Evolutionary conservation across 257 asterid species (phyloP).

Genomic region (Nicotiana undulata): DNA sequence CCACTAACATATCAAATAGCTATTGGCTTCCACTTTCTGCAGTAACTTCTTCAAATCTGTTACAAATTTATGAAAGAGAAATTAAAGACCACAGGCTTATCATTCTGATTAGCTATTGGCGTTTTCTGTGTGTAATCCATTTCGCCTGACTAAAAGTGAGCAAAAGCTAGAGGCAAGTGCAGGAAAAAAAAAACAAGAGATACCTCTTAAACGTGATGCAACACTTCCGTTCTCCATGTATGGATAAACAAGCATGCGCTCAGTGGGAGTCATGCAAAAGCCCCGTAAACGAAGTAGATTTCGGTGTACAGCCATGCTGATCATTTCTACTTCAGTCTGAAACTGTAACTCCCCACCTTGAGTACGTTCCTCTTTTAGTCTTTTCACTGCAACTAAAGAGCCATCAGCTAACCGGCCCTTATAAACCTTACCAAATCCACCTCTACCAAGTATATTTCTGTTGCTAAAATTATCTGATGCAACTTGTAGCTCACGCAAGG

Average conservation of each 20-base stretch:
- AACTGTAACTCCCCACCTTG: conserved; percentile 45
- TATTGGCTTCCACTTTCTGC: not conserved
- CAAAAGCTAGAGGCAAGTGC: conserved; percentile 2
- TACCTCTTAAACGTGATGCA: conserved; percentile 95
- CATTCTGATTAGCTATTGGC: not conserved
- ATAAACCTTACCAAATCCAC: conserved; percentile 38
- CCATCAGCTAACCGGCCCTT: conserved; percentile 35
- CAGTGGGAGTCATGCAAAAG: conserved; percentile 88
- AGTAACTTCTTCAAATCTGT: not conserved
- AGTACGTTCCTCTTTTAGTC: conserved; percentile 36
- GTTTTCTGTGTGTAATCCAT: not conserved
- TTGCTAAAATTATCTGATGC: conserved; percentile 35
- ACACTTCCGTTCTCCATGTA: conserved; percentile 88
- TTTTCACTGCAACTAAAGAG: conserved; percentile 34
- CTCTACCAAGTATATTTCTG: conserved; percentile 33
- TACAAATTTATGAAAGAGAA: conserved; percentile 4
- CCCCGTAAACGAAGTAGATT: conserved; percentile 78
- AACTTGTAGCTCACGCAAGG: conserved; percentile 33
- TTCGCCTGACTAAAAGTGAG: not conserved
- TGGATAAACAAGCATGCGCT: conserved; percentile 89
- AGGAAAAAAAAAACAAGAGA: not conserved
- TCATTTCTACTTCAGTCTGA: conserved; percentile 90
- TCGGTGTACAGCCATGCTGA: conserved; percentile 84
- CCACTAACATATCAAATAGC: not conserved
- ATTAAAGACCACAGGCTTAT: not conserved